phyloP scores from a whole-genome alignment of 1,284 basidiomycete genomes.

The Pholiota adiposa region DNA sequence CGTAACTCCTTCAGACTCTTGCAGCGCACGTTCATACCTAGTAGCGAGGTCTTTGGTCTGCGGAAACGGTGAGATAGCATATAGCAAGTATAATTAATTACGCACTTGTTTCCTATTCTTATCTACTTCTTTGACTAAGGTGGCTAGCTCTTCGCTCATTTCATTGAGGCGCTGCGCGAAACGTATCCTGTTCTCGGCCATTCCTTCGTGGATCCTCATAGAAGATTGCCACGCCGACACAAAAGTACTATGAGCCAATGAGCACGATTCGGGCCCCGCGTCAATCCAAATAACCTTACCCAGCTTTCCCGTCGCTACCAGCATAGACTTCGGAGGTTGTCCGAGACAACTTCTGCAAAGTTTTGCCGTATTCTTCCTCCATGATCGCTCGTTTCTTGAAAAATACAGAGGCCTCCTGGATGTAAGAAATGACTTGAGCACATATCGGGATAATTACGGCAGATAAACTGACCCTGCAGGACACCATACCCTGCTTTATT shows the following conservation, averaged over 20 bases:
- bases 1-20: conserved; percentile 87
- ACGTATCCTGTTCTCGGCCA: conserved; percentile 87
- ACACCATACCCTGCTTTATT: conserved; percentile 95
- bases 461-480: conserved; percentile 72
- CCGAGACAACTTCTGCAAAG: conserved; percentile 82
- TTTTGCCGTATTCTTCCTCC: conserved; percentile 94
- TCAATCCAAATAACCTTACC: conserved; percentile 52
- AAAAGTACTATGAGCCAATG: conserved; percentile 63
- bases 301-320: conserved; percentile 91
- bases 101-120: conserved; percentile 87
- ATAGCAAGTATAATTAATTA: conserved; percentile 12
- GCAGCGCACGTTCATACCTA: conserved; percentile 86
- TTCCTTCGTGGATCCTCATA: conserved; percentile 86
- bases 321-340: conserved; percentile 84
- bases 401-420: conserved; percentile 91
- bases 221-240: conserved; percentile 88
- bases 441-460: neutral
- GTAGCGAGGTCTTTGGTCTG: conserved; percentile 90
- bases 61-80: conserved; percentile 6
- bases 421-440: neutral
- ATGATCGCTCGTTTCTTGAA: conserved; percentile 92
- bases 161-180: conserved; percentile 89
- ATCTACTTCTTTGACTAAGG: conserved; percentile 90
- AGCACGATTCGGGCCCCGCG: neutral
- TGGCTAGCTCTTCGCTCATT: conserved; percentile 94